These are phyloP conservation scores for Melastoma candidum DNA, from an alignment of 441 rosid genomes.

Conservation along the genomic window DNA sequence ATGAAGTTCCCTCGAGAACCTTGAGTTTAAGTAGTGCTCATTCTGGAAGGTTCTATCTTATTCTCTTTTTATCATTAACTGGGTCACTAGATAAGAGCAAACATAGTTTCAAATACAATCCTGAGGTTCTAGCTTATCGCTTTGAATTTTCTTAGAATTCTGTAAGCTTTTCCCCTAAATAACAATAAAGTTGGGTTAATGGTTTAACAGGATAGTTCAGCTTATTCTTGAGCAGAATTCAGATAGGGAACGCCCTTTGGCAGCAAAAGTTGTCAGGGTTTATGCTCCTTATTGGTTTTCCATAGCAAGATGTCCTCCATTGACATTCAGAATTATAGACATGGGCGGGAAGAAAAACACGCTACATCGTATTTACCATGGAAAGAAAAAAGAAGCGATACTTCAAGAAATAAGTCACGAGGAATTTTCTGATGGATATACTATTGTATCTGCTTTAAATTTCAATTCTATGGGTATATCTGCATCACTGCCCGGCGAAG, in stretches of 20 bases:
- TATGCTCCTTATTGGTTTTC: constrained; percentile 96
- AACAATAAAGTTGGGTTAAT: constrained; percentile 2
- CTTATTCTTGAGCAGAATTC: constrained; percentile 80
- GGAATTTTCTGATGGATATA: constrained; percentile 76
- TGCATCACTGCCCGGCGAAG: constrained; percentile 50
- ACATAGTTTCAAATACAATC: too few relatives aligned
- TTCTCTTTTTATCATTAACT: not conserved
- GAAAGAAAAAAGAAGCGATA: constrained; percentile 31
- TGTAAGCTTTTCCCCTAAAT: constrained; percentile 12
- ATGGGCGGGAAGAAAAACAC: constrained; percentile 50
- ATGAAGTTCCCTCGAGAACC: constrained; percentile 67
- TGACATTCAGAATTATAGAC: constrained; percentile 56
- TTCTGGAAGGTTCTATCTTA: constrained; percentile 62
- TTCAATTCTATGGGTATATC: constrained; percentile 65
- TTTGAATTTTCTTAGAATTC: constrained; percentile 18
- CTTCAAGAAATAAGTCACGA: constrained; percentile 67
- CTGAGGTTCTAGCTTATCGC: not conserved
- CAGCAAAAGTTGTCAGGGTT: constrained; percentile 64
- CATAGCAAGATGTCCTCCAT: constrained; percentile 80
- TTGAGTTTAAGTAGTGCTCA: constrained; percentile 73
- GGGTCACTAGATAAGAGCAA: not conserved
- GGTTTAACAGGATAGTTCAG: constrained; percentile 59
- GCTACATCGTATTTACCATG: constrained; percentile 43
- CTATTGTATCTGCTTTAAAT: constrained; percentile 91
- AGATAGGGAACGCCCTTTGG: constrained; percentile 44